Base-by-base conservation (phyloP, 2,329 filamentous ascomycete species). In the Aurifilum marmelostoma region DNA sequence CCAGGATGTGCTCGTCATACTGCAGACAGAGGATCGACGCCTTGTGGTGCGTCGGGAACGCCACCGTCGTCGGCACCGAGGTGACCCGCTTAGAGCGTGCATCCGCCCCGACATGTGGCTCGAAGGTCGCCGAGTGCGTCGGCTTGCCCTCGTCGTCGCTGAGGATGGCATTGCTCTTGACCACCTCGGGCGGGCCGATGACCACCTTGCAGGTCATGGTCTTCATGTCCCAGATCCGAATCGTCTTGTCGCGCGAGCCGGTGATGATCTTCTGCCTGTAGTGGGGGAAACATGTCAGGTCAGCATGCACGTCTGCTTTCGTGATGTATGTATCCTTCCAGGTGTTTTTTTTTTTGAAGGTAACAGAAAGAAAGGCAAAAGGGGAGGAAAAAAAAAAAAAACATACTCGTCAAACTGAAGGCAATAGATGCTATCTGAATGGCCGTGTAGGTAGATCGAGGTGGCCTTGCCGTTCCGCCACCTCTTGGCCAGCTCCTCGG, bases 341-440 rank as follows among this genome's bases (percentile, higher is more conserved):
- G n/a, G n/a, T n/a, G n/a, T n/a, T n/a, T n/a, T n/a, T n/a, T n/a
- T n/a, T n/a, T n/a, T n/a, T n/a, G n/a, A n/a, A n/a, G n/a, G n/a
- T n/a, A n/a, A n/a, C n/a, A 39, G 37, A 39, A n/a, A 9, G 21
- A 3, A n/a, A 47, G 6, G 6, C 2, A 11, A 11, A 3, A 47
- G 4, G 16, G 21, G 39, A 1, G 14, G 14, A 29, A 47, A 21
- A 29, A 16, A 27, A 11, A 62, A 7, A 43, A n/a, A 16, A 29
- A 83, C 90, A 75, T 86, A 94, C 91, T 98, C 95, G 78, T 99
- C 96, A 78, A 98, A 99, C 77, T 99, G 96, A 68, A 97, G 88
- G 79, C 96, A 99, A 81, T 99, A 99, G 68, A 99, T 97, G 73
- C 94, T 97, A 79, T 99, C 96, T 34, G 90, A 90, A 78, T 99